Evolutionary conservation across 345 rosid species (phyloP).

Genomic region (Trapa bicornis): DNA sequence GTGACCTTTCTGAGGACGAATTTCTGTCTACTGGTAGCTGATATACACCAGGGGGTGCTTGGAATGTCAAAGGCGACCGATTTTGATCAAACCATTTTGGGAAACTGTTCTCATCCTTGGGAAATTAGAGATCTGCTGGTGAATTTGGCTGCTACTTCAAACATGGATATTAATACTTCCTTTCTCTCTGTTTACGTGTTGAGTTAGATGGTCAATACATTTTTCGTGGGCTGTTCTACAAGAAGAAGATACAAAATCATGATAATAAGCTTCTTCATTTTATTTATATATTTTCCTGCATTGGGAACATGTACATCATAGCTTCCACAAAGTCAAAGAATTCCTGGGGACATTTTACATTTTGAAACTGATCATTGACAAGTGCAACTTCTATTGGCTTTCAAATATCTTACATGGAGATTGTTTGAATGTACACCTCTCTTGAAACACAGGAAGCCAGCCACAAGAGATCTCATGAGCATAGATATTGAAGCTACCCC

Average conservation of each 20-base stretch:
- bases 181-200: neutral
- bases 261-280: neutral
- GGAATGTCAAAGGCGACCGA: no score
- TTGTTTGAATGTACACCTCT: neutral
- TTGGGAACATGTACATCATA: neutral
- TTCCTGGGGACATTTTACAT: neutral
- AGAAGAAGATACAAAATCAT: neutral
- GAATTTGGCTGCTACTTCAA: no score
- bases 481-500: neutral
- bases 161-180: no score
- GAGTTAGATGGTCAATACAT: neutral
- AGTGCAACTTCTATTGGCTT: neutral
- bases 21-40: no score
- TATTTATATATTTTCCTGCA: neutral
- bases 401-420: neutral
- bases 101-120: no score
- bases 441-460: neutral
- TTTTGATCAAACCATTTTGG: no score
- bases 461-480: neutral
- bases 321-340: slow-evolving; percentile 8
- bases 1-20: no score
- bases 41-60: no score
- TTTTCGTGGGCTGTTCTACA: neutral
- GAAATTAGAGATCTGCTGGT: no score
- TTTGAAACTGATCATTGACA: neutral